Evolutionary conservation across 116 monocot species (phyloP).

Genomic region (Phalaenopsis hybrid): DNA sequence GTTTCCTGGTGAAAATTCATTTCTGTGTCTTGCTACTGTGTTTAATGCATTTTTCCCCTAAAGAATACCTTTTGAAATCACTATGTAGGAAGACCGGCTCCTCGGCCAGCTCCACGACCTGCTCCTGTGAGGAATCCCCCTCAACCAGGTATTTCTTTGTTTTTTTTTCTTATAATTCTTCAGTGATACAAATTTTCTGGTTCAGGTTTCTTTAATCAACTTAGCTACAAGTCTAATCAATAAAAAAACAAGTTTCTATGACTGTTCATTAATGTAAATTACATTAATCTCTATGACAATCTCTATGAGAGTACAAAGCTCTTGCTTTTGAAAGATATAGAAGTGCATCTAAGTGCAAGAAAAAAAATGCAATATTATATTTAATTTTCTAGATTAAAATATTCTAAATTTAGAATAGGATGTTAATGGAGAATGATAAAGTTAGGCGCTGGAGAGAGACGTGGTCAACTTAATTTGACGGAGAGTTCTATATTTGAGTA

Average conservation of each 20-base stretch:
- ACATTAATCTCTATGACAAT: neutral
- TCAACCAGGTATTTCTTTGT: conserved; percentile 29
- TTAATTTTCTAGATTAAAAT: no score
- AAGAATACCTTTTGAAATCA: neutral
- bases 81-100: conserved; percentile 21
- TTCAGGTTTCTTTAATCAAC: neutral
- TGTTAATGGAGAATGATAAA: no score
- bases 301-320: neutral
- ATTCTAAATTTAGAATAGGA: no score
- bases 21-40: neutral
- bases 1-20: neutral
- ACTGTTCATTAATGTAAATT: neutral
- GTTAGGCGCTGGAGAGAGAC: no score
- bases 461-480: no score
- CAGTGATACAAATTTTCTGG: no score
- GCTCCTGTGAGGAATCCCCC: conserved; percentile 49
- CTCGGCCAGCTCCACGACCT: conserved; percentile 33
- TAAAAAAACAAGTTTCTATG: neutral
- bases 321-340: neutral
- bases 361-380: no score
- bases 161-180: neutral
- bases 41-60: neutral
- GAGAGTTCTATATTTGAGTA: no score
- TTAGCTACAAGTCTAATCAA: neutral
- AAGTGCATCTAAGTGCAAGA: no score